Evolutionary conservation across 192 early-diverging fungal species (phyloP), one percentile per base, ranked within the genome.

Genomic region (Backusella sp.): DNA sequence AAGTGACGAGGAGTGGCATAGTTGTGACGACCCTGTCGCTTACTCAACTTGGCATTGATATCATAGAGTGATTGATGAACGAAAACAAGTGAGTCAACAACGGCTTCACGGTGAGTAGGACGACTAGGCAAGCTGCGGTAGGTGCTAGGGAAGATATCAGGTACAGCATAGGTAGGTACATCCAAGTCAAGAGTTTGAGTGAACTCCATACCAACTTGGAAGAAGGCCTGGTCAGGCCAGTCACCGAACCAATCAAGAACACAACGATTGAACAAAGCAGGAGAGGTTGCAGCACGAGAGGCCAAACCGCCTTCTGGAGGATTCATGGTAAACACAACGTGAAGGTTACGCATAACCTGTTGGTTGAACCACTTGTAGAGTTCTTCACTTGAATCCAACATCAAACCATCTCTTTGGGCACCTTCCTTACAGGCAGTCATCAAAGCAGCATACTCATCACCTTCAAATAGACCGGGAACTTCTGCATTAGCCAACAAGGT

Each of bases 281-380:
- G 98, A 12, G 96, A 98, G 4, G 98, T 99, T 19, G 98, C 97
- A 0, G 97, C 96, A 35, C 96, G 92, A 21, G 92, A 91, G 4
- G 94, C 95, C 21, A 99, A 86, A 30, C 94, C 96, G 23, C 88
- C 94, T 72, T 95, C 92, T 0, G 98, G 98, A 17, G 98, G 98
- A 80, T 99, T 99, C 98, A 99, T 99, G 14, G 98, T 99, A 77
- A 99, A 99, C 14, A 99, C 96, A 32, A 99, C 96, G 77, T 99
- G 98, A 44, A 99, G 81, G 79, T 99, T 99, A 68, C 90, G 91
- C 88, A 93, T 94, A 66, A 99, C 96, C 82, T 98, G 97, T 70
- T 91, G 88, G 32, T 95, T 96, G 84, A 99, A 99, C 97, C 97
- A 99, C 73, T 94, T 94, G 86, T 98, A 96, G 26, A 99, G 87